phyloP scores from a whole-genome alignment of 2,329 filamentous ascomycete species.

The Pseudogymnoascus sp. region DNA sequence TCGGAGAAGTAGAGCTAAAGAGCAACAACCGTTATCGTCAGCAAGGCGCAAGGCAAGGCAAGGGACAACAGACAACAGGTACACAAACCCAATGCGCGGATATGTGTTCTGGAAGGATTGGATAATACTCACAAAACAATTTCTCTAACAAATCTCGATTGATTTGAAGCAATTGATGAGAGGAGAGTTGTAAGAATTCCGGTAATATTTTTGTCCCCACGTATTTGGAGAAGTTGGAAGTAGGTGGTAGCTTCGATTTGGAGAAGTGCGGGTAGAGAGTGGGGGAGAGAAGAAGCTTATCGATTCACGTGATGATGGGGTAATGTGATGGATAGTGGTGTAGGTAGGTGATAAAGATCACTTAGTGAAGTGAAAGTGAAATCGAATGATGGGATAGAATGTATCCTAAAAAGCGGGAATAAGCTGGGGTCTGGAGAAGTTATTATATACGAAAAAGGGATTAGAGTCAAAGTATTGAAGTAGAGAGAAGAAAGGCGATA shows the following conservation, averaged over 20 bases:
- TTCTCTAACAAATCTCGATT: constrained; percentile 1
- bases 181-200: background rate
- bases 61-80: background rate
- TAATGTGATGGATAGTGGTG: background rate
- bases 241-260: background rate
- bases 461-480: background rate
- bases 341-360: background rate
- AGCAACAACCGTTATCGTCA: background rate
- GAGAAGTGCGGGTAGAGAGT: background rate
- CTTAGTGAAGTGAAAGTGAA: background rate
- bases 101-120: constrained; percentile 3
- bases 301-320: constrained; percentile 1
- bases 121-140: background rate
- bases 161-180: background rate
- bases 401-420: constrained; percentile 1
- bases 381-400: background rate
- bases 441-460: background rate
- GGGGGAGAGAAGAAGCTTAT: background rate
- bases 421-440: constrained; percentile 1
- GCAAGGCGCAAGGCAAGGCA: background rate
- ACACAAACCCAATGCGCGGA: background rate
- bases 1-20: background rate
- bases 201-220: background rate
- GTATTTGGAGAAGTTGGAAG: constrained; percentile 2
- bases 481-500: background rate